These are phyloP conservation scores for Neonectria coccinea DNA, from an alignment of 2,329 filamentous ascomycete species.

Conservation along the genomic window DNA sequence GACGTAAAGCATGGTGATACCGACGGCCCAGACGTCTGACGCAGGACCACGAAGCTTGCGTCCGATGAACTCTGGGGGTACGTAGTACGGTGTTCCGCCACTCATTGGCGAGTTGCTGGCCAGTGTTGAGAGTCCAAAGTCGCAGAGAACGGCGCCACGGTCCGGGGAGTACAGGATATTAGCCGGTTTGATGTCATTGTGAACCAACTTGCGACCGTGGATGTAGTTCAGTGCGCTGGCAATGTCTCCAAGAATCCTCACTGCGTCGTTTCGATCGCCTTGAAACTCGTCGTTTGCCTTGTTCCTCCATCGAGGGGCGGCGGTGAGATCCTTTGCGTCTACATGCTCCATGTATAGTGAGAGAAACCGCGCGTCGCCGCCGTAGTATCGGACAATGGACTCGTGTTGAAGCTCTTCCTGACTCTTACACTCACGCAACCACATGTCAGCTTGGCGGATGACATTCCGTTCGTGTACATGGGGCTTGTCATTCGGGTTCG, in stretches of 20 bases:
- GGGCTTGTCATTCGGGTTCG: constrained; percentile 57
- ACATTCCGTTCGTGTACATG: constrained; percentile 65
- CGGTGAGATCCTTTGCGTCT: constrained; percentile 66
- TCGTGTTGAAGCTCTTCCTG: constrained; percentile 67
- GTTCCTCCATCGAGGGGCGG: constrained; percentile 62
- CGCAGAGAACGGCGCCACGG: constrained; percentile 69
- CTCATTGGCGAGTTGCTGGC: constrained; percentile 59
- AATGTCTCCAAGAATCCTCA: constrained; percentile 66
- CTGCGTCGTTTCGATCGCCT: constrained; percentile 61
- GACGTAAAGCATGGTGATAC: constrained; percentile 71
- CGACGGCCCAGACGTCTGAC: constrained; percentile 71
- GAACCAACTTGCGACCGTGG: constrained; percentile 64
- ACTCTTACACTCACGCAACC: constrained; percentile 68
- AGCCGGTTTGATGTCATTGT: constrained; percentile 73
- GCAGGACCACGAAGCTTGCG: constrained; percentile 64
- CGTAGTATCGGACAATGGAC: constrained; percentile 69
- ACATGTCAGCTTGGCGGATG: constrained; percentile 70
- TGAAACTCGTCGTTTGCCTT: constrained; percentile 61
- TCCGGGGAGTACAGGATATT: constrained; percentile 71
- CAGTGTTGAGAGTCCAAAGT: constrained; percentile 68
- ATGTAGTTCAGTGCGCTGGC: constrained; percentile 67
- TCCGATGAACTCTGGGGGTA: constrained; percentile 71
- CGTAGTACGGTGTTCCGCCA: constrained; percentile 71
- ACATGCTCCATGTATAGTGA: constrained; percentile 73
- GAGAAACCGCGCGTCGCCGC: constrained; percentile 69